phyloP scores from a whole-genome alignment of 2,329 filamentous ascomycete species.

The Esteya vermicola region DNA sequence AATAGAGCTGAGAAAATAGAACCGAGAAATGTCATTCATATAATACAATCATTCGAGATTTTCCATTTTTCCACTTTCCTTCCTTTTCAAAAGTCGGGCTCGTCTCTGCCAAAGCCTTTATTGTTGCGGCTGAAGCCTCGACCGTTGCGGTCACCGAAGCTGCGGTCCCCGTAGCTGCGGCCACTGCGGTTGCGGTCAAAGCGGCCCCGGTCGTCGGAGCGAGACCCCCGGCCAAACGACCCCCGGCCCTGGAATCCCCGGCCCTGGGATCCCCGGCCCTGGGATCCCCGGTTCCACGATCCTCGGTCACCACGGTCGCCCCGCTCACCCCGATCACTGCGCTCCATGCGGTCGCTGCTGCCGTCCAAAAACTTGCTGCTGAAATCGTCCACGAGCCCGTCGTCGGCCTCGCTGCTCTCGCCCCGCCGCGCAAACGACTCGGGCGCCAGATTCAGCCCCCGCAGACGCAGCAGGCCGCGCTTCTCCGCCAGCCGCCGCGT shows the following conservation, averaged over 20 bases:
- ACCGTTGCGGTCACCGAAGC: neutral
- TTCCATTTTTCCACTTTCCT: no score
- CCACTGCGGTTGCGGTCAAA: neutral
- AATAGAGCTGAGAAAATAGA: no score
- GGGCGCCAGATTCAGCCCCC: no score
- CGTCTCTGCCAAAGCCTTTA: neutral
- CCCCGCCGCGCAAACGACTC: neutral
- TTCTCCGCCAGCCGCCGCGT: slow-evolving; percentile 11
- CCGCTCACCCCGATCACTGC: no score
- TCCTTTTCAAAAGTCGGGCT: no score
- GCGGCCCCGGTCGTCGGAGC: neutral
- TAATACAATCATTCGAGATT: no score
- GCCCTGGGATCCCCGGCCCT: no score
- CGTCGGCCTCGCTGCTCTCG: neutral
- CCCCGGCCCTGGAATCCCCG: no score
- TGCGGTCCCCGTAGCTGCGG: neutral
- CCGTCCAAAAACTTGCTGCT: no score
- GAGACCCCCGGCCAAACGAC: no score
- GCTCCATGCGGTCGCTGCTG: neutral
- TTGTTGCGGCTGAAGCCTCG: neutral
- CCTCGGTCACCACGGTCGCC: neutral
- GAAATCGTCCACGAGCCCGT: neutral
- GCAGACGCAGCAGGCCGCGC: slow-evolving; percentile 7
- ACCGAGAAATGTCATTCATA: no score
- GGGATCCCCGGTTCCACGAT: no score